phyloP scores from a whole-genome alignment of 768 basidiomycete genomes.

The Lepiota brunneoincarnata region DNA sequence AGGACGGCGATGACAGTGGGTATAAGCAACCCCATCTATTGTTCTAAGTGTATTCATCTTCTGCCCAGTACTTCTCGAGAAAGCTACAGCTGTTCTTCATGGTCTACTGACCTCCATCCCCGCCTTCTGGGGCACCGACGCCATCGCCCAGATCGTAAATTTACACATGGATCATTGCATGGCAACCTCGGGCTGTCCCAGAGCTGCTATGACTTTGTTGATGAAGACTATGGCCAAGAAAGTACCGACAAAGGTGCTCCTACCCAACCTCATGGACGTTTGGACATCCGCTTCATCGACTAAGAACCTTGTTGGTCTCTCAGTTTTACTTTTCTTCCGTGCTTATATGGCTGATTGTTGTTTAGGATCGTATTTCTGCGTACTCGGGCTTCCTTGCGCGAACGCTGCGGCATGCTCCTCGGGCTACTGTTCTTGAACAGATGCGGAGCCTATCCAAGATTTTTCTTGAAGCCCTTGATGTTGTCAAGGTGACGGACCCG shows the following conservation, averaged over 20 bases:
- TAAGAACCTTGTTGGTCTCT: constrained; percentile 30
- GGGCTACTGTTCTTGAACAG: constrained; percentile 62
- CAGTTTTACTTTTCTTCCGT: neutral
- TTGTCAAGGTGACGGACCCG: constrained; percentile 28
- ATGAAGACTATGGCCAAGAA: constrained; percentile 70
- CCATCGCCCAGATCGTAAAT: constrained; percentile 53
- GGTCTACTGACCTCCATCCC: constrained; percentile 75
- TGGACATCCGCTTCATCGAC: constrained; percentile 42
- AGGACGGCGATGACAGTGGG: constrained; percentile 37
- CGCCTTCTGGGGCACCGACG: constrained; percentile 71
- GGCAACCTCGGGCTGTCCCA: constrained; percentile 28
- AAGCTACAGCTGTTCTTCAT: constrained; percentile 51
- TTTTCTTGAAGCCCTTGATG: constrained; percentile 76
- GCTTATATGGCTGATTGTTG: neutral
- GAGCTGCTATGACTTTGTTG: constrained; percentile 38
- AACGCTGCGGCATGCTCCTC: constrained; percentile 59
- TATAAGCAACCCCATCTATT: neutral
- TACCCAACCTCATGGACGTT: constrained; percentile 60
- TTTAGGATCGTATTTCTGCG: constrained; percentile 34
- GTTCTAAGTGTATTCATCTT: neutral
- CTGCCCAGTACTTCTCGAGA: constrained; percentile 26
- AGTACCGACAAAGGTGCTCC: constrained; percentile 60
- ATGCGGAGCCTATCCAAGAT: constrained; percentile 70
- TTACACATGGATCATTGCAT: constrained; percentile 50
- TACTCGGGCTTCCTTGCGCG: constrained; percentile 73